Base-by-base conservation (phyloP, 2,329 filamentous ascomycete species). In the Nothopassalora personata region DNA sequence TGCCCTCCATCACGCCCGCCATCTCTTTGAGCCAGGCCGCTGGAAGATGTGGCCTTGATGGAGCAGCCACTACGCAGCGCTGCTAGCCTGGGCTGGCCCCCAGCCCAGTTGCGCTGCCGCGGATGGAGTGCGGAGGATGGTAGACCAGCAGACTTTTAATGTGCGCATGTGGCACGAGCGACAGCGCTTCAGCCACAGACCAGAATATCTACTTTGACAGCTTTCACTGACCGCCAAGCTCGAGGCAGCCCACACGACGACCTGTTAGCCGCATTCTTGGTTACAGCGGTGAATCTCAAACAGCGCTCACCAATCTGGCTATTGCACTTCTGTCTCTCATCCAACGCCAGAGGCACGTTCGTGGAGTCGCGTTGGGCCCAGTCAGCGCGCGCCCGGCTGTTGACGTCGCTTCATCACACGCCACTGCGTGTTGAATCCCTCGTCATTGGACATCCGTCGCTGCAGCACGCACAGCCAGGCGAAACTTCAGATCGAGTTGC, bases 171-270 rank as follows among this genome's bases (percentile, higher is more conserved):
- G 34, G 31, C 33, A 31, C 45, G 53, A 19, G 43, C 31, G 53
- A 43, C 3, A 31, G 48, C 57, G 58, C 53, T 63, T 57, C 61
- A 56, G 61, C 61, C 61, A 63, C 61, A 60, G 39, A 49, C 54
- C 58, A 51, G 30, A 27, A 45, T 49, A 45, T 49, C 54, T 58
- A 49, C 59, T 55, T 57, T 63, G 61, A 63, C 61, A 59, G 53
- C 54, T 60, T 33, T n/a, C 47, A 15, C 13, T 9, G 47, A 19
- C 18, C 36, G n/a, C 11, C 53, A 19, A 28, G n/a, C 43, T 30
- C 28, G 15, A n/a, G 33, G 8, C 45, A 49, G 30, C 50, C 55
- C 53, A 57, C 57, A 54, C 57, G 30, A 54, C 55, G 57, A 53
- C 60, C 43, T 19, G 49, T 19, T 51, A 49, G 51, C 54, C 23